These are phyloP conservation scores for Trichosanthes truncata DNA, from an alignment of 306 rosid genomes.

Conservation along the genomic window DNA sequence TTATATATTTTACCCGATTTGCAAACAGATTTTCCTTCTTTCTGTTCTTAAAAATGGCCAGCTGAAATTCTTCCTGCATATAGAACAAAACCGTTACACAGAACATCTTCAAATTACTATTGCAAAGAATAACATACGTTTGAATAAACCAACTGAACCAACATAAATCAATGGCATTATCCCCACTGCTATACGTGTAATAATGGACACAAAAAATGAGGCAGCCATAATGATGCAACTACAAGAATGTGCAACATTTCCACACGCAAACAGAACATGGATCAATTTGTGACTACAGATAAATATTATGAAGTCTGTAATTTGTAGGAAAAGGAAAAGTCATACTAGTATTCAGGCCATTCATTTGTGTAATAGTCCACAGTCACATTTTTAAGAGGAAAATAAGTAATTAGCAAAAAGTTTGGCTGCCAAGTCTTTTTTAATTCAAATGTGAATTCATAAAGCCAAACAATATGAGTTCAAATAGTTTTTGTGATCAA, in stretches of 20 bases:
- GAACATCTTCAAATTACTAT: neutral
- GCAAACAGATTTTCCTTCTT: conserved; percentile 71
- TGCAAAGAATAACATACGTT: neutral
- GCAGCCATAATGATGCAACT: neutral
- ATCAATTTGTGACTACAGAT: neutral
- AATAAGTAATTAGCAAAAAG: neutral
- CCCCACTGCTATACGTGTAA: neutral
- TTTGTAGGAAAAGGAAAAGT: neutral
- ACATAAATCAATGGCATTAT: neutral
- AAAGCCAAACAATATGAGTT: neutral
- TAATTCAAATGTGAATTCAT: neutral
- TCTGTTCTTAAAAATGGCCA: conserved; percentile 75
- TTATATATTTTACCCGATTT: conserved; percentile 46
- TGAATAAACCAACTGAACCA: neutral
- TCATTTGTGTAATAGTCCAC: neutral
- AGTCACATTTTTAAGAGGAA: neutral
- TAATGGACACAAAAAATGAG: neutral
- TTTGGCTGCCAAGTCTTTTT: neutral
- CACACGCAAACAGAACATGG: neutral
- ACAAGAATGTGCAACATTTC: neutral
- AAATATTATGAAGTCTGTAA: neutral
- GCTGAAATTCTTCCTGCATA: conserved; percentile 86
- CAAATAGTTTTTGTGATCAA: neutral
- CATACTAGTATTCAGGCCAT: neutral
- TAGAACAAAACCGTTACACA: conserved; percentile 4